A percentile compares a stretch with the other conserved stretches of the same genome.
Evolutionary conservation across 108 stramenopile genomes (phyloP).

Genomic region (Epithemia pelagica): DNA sequence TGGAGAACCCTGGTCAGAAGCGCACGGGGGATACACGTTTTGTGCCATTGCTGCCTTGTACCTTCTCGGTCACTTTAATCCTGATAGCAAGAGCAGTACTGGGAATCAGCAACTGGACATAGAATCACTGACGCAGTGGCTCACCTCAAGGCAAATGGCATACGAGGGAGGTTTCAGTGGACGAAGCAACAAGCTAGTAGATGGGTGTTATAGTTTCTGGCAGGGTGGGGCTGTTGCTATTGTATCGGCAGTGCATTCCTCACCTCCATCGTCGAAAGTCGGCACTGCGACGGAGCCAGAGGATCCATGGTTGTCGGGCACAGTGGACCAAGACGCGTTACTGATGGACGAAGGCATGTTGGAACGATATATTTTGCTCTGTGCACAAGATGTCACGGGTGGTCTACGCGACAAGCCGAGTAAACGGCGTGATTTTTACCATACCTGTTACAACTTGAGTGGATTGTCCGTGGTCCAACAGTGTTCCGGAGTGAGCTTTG

Average conservation of each 20-base stretch:
- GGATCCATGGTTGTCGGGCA: constrained; percentile 20
- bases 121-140: constrained; percentile 68
- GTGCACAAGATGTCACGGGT: constrained; percentile 95
- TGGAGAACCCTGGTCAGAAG: constrained; percentile 92
- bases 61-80: constrained; percentile 8
- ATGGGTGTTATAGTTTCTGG: constrained; percentile 99
- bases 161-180: constrained; percentile 97
- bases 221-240: constrained; percentile 88
- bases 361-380: constrained; percentile 93
- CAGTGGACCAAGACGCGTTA: background rate
- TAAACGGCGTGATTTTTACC: constrained; percentile 93
- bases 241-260: constrained; percentile 28
- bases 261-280: constrained; percentile 4
- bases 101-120: constrained; percentile 36
- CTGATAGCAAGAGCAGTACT: background rate
- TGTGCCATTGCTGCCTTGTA: constrained; percentile 86
- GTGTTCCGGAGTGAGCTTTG: constrained; percentile 16
- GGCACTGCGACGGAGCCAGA: background rate
- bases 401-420: constrained; percentile 91
- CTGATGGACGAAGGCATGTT: constrained; percentile 68
- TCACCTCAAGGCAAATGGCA: constrained; percentile 77
- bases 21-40: constrained; percentile 98
- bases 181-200: constrained; percentile 96
- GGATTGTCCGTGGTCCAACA: constrained; percentile 91
- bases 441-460: constrained; percentile 95